phyloP scores from a whole-genome alignment of 176 grass and related monocot species.

The Coix lacrymajobi region DNA sequence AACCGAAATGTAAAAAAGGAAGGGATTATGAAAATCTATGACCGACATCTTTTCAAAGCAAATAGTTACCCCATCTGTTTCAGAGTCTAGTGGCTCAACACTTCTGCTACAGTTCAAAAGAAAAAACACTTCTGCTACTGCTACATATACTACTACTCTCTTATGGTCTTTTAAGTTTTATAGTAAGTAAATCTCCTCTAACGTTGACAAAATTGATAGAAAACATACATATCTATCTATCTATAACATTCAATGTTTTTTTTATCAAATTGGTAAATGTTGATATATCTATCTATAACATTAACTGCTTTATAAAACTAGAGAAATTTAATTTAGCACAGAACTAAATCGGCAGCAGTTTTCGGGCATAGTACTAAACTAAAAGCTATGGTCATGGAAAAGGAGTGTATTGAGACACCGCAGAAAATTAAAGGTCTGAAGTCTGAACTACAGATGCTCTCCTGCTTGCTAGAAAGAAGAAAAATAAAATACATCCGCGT shows the following conservation, averaged over 20 bases:
- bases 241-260: not conserved
- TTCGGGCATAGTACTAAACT: too few species aligned
- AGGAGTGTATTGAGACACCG: not conserved
- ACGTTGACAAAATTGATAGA: not conserved
- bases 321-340: not conserved
- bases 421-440: not conserved
- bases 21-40: too few species aligned
- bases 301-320: too few species aligned
- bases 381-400: not conserved
- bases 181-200: not conserved
- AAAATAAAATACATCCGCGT: not conserved
- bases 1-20: too few species aligned
- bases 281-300: too few species aligned
- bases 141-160: not conserved
- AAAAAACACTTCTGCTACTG: too few species aligned
- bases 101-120: not conserved
- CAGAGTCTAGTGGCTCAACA: not conserved
- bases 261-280: not conserved
- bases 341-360: not conserved
- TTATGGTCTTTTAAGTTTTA: not conserved
- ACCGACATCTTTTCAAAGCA: too few species aligned
- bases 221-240: not conserved
- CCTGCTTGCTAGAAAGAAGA: not conserved
- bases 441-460: not conserved
- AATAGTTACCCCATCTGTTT: not conserved